Conservation (phyloP, 768 basidiomycete species). For the Lactarius hatsudake region DNA sequence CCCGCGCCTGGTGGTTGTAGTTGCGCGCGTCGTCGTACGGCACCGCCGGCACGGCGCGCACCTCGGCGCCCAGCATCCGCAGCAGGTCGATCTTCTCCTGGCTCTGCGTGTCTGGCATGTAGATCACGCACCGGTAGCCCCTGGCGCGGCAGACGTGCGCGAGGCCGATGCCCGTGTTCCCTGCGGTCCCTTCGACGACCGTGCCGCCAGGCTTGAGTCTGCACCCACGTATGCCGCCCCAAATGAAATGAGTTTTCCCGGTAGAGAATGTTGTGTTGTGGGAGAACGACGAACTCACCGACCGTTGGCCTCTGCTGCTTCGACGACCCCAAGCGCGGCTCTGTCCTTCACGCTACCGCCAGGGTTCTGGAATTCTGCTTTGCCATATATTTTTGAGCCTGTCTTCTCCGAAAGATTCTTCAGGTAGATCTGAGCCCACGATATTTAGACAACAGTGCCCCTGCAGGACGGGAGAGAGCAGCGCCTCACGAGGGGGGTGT, state of each 20-base stretch:
- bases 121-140: constrained; percentile 98
- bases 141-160: constrained; percentile 90
- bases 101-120: constrained; percentile 97
- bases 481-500: constrained; percentile 77
- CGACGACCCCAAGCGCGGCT: constrained; percentile 85
- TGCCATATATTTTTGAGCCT: constrained; percentile 84
- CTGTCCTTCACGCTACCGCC: constrained; percentile 98
- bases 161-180: constrained; percentile 96
- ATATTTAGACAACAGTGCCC: constrained; percentile 18
- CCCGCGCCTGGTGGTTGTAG: constrained; percentile 97
- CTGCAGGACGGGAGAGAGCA: neutral
- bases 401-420: constrained; percentile 78
- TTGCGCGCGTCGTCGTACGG: constrained; percentile 93
- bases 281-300: constrained; percentile 45
- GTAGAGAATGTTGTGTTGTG: no score
- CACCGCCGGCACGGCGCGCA: constrained; percentile 93
- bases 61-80: constrained; percentile 96
- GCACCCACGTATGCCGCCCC: neutral
- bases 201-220: constrained; percentile 92
- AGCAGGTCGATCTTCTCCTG: constrained; percentile 99
- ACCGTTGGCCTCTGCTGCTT: constrained; percentile 83
- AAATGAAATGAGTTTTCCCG: neutral
- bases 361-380: constrained; percentile 98
- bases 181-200: constrained; percentile 96
- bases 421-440: constrained; percentile 65